Evolutionary conservation across 768 basidiomycete genomes (phyloP), one percentile per base, ranked within the genome.

Genomic region (Mycena galopus): DNA sequence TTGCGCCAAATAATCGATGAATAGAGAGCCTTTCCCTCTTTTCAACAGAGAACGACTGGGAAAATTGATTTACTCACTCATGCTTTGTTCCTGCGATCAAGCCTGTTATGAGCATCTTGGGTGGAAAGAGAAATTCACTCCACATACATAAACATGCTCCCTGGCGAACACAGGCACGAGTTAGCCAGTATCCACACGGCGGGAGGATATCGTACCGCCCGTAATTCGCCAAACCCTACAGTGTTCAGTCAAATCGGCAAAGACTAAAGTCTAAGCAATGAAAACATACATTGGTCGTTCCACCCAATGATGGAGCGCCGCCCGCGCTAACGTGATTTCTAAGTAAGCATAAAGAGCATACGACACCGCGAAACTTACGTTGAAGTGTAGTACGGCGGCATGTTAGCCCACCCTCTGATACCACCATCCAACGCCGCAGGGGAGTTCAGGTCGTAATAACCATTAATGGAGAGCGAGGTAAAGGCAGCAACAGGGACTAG

Each of bases 11-110:
- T 65, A 65, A 35, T 65, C 64, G 21, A 65, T 65, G 53, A 65
- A 65, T 39, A 37, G 64, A 56, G n/a, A n/a, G n/a, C n/a, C n/a
- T n/a, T n/a, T n/a, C n/a, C n/a, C 51, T 65, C 51, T 51, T 53
- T 56, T 3, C 29, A 29, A 56, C 39, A 5, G 8, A n/a, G 21
- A 8, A n/a, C n/a, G 21, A 35, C n/a, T 19, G 7, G n/a, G 14
- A 30, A 56, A 17, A 11, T 32, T 32, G 27, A 56, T n/a, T n/a
- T 3, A 56, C 55, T 27, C 55, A 56, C 55, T 32, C 55, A 56
- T 56, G 55, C 55, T 56, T 56, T 56, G 55, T 19, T 56, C 55
- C 55, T 56, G 30, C 16, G 17, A 32, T 32, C 4, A 19, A 19
- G 14, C 30, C 32, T 21, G 29, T 32, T 32, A 30, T 56, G 12